Percentiles rank a stretch among this genome's conserved stretches.
phyloP scores from a whole-genome alignment of 2,329 filamentous ascomycete genomes.

The Tothia fuscella region DNA sequence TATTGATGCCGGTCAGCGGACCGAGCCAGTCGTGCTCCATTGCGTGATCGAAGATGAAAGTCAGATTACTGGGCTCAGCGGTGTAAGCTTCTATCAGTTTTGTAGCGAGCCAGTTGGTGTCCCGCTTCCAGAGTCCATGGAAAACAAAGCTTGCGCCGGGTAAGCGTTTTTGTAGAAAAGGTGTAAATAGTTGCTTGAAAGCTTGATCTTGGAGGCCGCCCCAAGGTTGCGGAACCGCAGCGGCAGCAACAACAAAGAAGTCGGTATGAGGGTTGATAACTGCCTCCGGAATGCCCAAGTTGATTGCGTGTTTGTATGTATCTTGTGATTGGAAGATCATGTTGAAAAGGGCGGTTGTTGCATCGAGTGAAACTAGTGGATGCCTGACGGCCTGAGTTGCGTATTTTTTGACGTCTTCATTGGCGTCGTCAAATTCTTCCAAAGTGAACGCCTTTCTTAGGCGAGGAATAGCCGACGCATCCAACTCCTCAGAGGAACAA shows the following conservation, averaged over 20 bases:
- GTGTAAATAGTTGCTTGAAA: constrained; percentile 64
- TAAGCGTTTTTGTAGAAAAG: constrained; percentile 62
- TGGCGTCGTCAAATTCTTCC: constrained; percentile 49
- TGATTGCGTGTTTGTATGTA: constrained; percentile 43
- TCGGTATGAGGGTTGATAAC: constrained; percentile 61
- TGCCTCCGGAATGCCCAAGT: constrained; percentile 46
- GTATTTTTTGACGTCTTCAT: constrained; percentile 46
- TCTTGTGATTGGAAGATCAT: constrained; percentile 48
- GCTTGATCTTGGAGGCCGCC: constrained; percentile 62
- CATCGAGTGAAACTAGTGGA: constrained; percentile 78
- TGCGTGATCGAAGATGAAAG: constrained; percentile 66
- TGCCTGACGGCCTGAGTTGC: constrained; percentile 64
- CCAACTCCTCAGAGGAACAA: constrained; percentile 60
- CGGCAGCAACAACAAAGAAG: constrained; percentile 67
- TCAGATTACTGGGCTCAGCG: constrained; percentile 53
- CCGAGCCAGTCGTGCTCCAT: constrained; percentile 75
- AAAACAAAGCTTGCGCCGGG: constrained; percentile 78
- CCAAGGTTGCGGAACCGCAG: constrained; percentile 68
- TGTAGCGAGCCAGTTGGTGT: constrained; percentile 73
- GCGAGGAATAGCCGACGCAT: constrained; percentile 73
- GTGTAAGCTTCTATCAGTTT: constrained; percentile 69
- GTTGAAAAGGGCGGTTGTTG: constrained; percentile 56
- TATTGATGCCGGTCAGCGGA: constrained; percentile 63
- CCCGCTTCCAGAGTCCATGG: constrained; percentile 82
- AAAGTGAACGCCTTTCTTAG: constrained; percentile 64